Percentiles rank a stretch among this genome's conserved stretches.
Evolutionary conservation across 208 protist species (phyloP).

Genomic region (Trypanosoma lewisi): DNA sequence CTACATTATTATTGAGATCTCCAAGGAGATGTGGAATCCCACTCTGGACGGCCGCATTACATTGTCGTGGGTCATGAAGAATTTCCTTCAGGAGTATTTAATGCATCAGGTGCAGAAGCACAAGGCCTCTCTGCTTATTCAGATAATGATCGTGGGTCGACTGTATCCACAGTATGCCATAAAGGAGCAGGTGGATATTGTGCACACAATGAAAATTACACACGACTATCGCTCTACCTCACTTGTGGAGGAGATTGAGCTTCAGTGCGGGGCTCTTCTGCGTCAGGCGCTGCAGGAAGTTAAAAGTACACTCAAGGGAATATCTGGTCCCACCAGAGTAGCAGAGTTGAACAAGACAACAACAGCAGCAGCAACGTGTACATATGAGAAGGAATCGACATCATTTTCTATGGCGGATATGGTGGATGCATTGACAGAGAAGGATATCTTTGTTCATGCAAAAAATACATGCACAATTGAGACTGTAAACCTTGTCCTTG

Average conservation of each 20-base stretch:
- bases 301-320: neutral
- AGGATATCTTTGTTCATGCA: slow-evolving; percentile 59
- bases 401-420: neutral
- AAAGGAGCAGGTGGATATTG: slow-evolving; percentile 50
- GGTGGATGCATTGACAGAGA: slow-evolving; percentile 29
- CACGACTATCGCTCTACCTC: slow-evolving; percentile 38
- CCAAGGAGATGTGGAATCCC: slow-evolving; percentile 81
- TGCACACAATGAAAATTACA: slow-evolving; percentile 69
- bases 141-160: slow-evolving; percentile 69
- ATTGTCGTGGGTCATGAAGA: slow-evolving; percentile 68
- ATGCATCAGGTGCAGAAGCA: slow-evolving; percentile 60
- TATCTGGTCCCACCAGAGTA: too few species aligned
- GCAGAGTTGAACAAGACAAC: too few species aligned
- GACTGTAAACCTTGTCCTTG: slow-evolving; percentile 65
- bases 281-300: slow-evolving; percentile 52
- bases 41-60: slow-evolving; percentile 74
- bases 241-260: slow-evolving; percentile 54
- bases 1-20: slow-evolving; percentile 76
- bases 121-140: slow-evolving; percentile 65
- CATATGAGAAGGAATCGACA: neutral
- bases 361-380: too few species aligned
- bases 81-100: slow-evolving; percentile 74
- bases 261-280: slow-evolving; percentile 73
- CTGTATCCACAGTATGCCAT: slow-evolving; percentile 50
- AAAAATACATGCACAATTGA: slow-evolving; percentile 79